A percentile compares a stretch with the other conserved stretches of the same genome.
These are phyloP conservation scores for Puccinia horiana DNA, from an alignment of 1,284 basidiomycete genomes.

Conservation along the genomic window DNA sequence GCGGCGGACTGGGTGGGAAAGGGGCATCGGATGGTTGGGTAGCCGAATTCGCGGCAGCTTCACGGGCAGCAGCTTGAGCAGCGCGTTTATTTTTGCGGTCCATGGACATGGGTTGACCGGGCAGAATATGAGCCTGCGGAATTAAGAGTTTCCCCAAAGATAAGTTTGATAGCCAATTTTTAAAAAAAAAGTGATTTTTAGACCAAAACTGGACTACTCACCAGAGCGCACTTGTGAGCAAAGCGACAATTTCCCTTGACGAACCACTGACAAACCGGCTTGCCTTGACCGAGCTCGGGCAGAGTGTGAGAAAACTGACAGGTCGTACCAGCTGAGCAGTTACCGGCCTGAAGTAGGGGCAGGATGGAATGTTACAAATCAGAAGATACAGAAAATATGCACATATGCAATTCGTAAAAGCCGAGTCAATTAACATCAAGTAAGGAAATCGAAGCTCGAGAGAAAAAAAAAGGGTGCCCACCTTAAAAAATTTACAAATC, in stretches of 20 bases:
- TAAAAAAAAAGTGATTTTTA: not conserved
- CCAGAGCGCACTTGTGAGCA: slow-evolving; percentile 78
- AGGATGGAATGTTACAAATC: slow-evolving; percentile 61
- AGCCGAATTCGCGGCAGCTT: slow-evolving; percentile 52
- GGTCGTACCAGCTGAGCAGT: slow-evolving; percentile 82
- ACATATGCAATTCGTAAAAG: slow-evolving; percentile 60
- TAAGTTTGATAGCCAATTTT: slow-evolving; percentile 49
- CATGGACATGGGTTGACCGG: slow-evolving; percentile 90
- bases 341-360: slow-evolving; percentile 51
- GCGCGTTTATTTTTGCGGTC: slow-evolving; percentile 98
- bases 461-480: slow-evolving; percentile 55
- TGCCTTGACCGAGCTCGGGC: slow-evolving; percentile 66
- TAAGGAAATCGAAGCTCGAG: not conserved
- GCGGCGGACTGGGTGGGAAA: slow-evolving; percentile 33
- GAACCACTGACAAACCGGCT: slow-evolving; percentile 92
- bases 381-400: not conserved
- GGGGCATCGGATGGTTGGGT: slow-evolving; percentile 49
- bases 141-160: slow-evolving; percentile 18
- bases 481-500: slow-evolving; percentile 96
- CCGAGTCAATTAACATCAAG: not conserved
- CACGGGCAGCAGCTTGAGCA: slow-evolving; percentile 69
- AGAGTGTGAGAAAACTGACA: slow-evolving; percentile 86
- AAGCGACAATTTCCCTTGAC: slow-evolving; percentile 90
- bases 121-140: slow-evolving; percentile 78
- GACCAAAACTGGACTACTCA: not conserved